Conservation (phyloP, 75 land plant species). For the Isoetes taiwanensis region DNA sequence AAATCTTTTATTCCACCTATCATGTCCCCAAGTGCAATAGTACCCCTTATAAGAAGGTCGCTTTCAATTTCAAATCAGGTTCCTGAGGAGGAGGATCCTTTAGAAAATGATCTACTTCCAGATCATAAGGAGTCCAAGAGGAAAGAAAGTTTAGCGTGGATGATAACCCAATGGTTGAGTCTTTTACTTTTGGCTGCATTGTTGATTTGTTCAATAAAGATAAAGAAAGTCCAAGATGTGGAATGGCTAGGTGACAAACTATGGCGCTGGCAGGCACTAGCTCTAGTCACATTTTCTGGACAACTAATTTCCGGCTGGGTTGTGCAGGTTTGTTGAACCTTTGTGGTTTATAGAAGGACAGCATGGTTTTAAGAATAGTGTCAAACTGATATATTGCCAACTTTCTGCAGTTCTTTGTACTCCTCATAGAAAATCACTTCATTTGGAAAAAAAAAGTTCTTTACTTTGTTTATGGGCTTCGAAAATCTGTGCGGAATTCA, state of each 20-base stretch:
- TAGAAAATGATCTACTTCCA: background rate
- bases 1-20: too few species aligned
- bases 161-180: background rate
- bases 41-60: too few species aligned
- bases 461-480: constrained; percentile 7
- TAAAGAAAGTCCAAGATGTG: background rate
- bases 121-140: background rate
- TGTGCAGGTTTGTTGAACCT: background rate
- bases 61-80: too few species aligned
- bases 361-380: background rate
- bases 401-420: background rate
- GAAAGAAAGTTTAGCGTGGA: background rate
- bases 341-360: background rate
- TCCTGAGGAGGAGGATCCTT: background rate
- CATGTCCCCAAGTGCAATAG: too few species aligned
- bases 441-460: background rate
- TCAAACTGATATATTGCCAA: background rate
- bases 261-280: constrained; percentile 3
- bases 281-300: constrained; percentile 6
- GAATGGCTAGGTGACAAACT: background rate
- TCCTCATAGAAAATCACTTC: background rate
- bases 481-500: constrained; percentile 3
- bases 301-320: background rate
- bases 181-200: background rate
- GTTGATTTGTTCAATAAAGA: background rate